Evolutionary conservation across 1,284 basidiomycete species (phyloP), one percentile per base, ranked within the genome.

Genomic region (Boletus smithii): DNA sequence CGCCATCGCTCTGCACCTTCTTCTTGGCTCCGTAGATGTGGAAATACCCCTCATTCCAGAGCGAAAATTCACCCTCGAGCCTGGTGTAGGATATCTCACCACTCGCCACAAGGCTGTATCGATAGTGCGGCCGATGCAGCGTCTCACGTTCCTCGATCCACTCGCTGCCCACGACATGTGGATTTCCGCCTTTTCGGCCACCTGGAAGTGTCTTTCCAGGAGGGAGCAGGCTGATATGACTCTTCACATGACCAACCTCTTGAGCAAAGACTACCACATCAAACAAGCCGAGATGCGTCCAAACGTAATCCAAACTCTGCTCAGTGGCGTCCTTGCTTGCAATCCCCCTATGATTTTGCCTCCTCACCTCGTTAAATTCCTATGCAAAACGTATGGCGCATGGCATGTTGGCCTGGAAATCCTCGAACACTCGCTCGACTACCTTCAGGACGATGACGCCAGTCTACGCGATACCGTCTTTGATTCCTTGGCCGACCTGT

Each of bases 331-430:
- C 29, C 81, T 90, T 34, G 82, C 85, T 30, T 98, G 95, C 67
- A 81, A 77, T 18, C 93, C 95, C 13, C 80, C 90, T 0, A 85
- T 97, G 73, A 84, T 83, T 34, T 76, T 99, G 7, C 97, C 97
- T 9, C 95, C 97, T 11, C 90, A 97, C 61, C 81, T 99, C 18
- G 80, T 98, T 58, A 98, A 98, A 67, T 99, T 95, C 67, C 81
- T 99, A 27, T 92, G 91, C 23, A 97, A 98, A 71, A 95, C 91
- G 0, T 99, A 90, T 69, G 88, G 93, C 39, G 92, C 91, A 13
- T 99, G 97, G 95, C 89, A 98, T 67, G 83, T 88, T 34, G 84
- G 86, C 8, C 74, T 97, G 50, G 95, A 98, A 69, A 82, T 97
- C 31, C 79, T 99, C n/a, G 85, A 88, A 56, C 73, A 80, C 32